Conservation (phyloP, 352 stramenopile species). For the Pythium phragmiticola region DNA sequence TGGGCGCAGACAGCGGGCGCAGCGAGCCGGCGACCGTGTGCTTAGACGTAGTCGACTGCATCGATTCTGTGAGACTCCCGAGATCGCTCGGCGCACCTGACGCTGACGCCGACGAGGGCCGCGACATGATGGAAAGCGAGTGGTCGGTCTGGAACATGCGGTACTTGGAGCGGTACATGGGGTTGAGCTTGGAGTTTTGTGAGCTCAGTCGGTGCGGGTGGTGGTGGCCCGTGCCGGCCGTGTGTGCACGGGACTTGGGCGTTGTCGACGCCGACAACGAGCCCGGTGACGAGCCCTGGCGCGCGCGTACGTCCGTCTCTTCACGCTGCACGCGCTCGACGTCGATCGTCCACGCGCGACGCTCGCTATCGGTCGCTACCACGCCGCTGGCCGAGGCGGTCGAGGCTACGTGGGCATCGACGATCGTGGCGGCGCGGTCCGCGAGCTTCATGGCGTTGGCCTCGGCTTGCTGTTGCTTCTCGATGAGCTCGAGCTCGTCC, state of each 20-base stretch:
- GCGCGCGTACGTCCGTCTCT: constrained; percentile 1
- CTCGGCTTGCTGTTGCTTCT: constrained; percentile 22
- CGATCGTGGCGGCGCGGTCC: constrained; percentile 26
- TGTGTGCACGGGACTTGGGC: not conserved
- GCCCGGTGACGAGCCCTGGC: constrained; percentile 21
- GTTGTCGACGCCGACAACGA: not conserved
- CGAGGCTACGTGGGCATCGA: constrained; percentile 5
- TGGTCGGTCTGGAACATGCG: constrained; percentile 65
- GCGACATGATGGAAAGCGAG: constrained; percentile 16
- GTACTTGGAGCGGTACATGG: constrained; percentile 67
- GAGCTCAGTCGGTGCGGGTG: constrained; percentile 37
- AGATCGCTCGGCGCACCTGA: constrained; percentile 1
- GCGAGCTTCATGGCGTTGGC: not conserved
- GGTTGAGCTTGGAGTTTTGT: constrained; percentile 42
- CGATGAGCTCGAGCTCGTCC: constrained; percentile 17
- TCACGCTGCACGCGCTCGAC: constrained; percentile 27
- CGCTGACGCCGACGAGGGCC: constrained; percentile 11
- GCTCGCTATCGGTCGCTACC: constrained; percentile 13
- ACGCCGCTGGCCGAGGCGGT: not conserved
- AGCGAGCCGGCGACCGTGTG: constrained; percentile 14
- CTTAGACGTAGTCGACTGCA: constrained; percentile 1
- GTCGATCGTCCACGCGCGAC: constrained; percentile 37
- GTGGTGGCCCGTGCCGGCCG: constrained; percentile 11
- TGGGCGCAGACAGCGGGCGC: constrained; percentile 10
- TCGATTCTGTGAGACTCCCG: constrained; percentile 1